These are phyloP conservation scores for Acacia melanoxylon DNA, from an alignment of 306 rosid genomes.

Conservation along the genomic window DNA sequence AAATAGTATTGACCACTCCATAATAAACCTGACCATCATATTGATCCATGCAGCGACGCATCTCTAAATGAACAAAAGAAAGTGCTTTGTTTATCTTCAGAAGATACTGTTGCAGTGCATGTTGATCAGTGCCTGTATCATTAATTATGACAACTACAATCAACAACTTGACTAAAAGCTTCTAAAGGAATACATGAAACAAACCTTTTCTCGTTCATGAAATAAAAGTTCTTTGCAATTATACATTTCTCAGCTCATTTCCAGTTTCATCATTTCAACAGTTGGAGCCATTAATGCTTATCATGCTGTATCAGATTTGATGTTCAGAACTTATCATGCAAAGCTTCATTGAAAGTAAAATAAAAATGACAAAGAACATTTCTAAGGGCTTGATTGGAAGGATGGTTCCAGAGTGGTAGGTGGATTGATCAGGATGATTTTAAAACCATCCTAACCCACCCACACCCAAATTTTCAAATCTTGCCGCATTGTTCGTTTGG, in stretches of 20 bases:
- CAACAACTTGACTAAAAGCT: conserved; percentile 17
- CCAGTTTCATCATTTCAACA: not conserved
- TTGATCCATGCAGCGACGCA: conserved; percentile 77
- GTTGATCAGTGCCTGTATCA: conserved; percentile 53
- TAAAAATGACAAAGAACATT: not conserved
- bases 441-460: not conserved
- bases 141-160: conserved; percentile 12
- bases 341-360: not conserved
- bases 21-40: conserved; percentile 82
- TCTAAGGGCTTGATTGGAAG: not conserved
- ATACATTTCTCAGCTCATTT: not conserved
- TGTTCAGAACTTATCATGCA: conserved; percentile 10
- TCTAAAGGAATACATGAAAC: not conserved
- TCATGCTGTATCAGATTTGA: not conserved
- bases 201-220: not conserved
- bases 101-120: conserved; percentile 60
- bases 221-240: not conserved
- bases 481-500: not conserved
- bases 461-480: not conserved
- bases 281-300: conserved; percentile 7
- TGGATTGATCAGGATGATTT: not conserved
- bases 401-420: not conserved
- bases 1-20: conserved; percentile 83
- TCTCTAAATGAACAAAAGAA: conserved; percentile 73
- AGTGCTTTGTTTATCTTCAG: conserved; percentile 85